Conservation (phyloP, 2,329 filamentous ascomycete genomes). For the Mycosphaerella sp. region DNA sequence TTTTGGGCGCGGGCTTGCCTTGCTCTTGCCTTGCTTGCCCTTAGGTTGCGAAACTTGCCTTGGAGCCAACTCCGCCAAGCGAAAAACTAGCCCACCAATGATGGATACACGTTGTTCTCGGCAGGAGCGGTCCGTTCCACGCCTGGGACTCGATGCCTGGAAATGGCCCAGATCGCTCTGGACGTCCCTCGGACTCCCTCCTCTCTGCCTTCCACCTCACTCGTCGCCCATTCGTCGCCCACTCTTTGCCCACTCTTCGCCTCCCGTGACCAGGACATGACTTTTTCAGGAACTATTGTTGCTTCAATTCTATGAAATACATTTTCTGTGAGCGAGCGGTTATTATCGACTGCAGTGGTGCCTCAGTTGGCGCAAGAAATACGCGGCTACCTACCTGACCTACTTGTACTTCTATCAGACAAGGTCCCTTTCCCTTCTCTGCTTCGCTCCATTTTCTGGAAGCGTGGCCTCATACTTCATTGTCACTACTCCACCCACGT, state of each 20-base stretch:
- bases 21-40: not conserved
- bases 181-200: not conserved
- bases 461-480: conserved; percentile 1
- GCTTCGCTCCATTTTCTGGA: not conserved
- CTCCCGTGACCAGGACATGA: no score
- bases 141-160: not conserved
- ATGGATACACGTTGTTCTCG: not conserved
- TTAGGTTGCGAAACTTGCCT: not conserved
- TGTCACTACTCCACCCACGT: not conserved
- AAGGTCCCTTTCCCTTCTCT: not conserved
- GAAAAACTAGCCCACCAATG: not conserved
- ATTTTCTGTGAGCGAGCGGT: no score
- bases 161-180: not conserved
- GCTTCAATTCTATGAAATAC: no score
- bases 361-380: no score
- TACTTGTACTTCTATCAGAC: no score
- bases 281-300: no score
- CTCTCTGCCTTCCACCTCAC: no score
- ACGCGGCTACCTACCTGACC: no score
- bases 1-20: no score
- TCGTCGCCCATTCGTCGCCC: no score
- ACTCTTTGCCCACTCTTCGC: no score
- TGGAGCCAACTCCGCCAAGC: not conserved
- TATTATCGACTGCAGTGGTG: no score
- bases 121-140: not conserved